Evolutionary conservation across 1,284 basidiomycete species (phyloP).

Genomic region (Schizophyllum commune): DNA sequence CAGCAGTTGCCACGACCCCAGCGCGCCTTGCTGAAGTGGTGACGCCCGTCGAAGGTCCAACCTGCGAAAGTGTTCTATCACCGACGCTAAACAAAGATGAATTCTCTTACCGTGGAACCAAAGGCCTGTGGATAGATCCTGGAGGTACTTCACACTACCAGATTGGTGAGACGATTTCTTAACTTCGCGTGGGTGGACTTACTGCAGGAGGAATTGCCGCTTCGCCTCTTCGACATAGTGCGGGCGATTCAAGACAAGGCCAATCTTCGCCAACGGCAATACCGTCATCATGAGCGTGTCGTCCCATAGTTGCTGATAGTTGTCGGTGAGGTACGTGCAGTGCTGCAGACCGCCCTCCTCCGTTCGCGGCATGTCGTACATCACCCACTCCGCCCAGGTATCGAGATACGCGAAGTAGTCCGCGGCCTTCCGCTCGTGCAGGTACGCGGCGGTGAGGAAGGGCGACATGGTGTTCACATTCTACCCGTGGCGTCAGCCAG

Average conservation of each 20-base stretch:
- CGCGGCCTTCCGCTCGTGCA: slow-evolving; percentile 35
- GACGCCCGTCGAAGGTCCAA: slow-evolving; percentile 44
- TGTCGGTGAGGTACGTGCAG: slow-evolving; percentile 46
- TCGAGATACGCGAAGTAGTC: slow-evolving; percentile 38
- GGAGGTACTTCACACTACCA: slow-evolving; percentile 39
- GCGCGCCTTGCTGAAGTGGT: slow-evolving; percentile 46
- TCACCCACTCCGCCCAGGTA: slow-evolving; percentile 62
- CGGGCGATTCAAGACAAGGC: slow-evolving; percentile 43
- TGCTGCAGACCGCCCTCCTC: slow-evolving; percentile 57
- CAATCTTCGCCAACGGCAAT: slow-evolving; percentile 54
- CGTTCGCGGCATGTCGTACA: slow-evolving; percentile 51
- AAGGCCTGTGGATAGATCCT: slow-evolving; percentile 39
- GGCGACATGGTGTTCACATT: slow-evolving; percentile 67
- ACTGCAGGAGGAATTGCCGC: slow-evolving; percentile 51
- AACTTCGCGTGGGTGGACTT: not conserved
- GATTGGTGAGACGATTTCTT: not conserved
- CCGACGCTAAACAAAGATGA: not conserved
- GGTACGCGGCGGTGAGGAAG: slow-evolving; percentile 47
- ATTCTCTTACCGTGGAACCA: slow-evolving; percentile 45
- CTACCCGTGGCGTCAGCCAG: slow-evolving; percentile 14
- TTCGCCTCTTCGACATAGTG: slow-evolving; percentile 57
- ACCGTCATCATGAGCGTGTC: slow-evolving; percentile 65
- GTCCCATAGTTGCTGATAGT: slow-evolving; percentile 58
- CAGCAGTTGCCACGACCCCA: slow-evolving; percentile 66
- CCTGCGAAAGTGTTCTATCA: slow-evolving; percentile 20